Conservation (phyloP, 2,329 filamentous ascomycete genomes). For the Fusarium sp. region DNA sequence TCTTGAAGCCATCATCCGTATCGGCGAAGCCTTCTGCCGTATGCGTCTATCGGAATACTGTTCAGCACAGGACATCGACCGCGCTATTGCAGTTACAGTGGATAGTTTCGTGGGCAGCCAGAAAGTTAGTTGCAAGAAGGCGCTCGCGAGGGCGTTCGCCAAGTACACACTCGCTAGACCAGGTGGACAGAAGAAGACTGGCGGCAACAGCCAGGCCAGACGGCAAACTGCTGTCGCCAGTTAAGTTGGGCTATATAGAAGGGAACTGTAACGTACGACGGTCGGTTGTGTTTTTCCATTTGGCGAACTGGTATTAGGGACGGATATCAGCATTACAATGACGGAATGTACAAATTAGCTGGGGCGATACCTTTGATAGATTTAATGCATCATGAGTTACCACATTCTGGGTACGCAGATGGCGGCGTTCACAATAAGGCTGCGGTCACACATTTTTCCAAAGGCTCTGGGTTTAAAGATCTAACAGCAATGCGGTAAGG, state of each 20-base stretch:
- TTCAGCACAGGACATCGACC: conserved; percentile 89
- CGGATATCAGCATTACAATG: conserved; percentile 28
- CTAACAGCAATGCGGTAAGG: neutral
- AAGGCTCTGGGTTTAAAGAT: neutral
- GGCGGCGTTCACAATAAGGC: neutral
- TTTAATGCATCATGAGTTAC: conserved; percentile 34
- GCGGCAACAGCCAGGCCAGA: conserved; percentile 40
- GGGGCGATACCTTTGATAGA: conserved; percentile 24
- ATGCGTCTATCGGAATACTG: conserved; percentile 99
- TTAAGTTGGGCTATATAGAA: conserved; percentile 16
- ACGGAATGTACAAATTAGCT: conserved; percentile 29
- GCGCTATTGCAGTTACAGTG: conserved; percentile 95
- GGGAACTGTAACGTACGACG: neutral
- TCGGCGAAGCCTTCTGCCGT: conserved; percentile 92
- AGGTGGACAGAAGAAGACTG: conserved; percentile 48
- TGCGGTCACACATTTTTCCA: neutral
- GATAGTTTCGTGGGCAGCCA: conserved; percentile 96
- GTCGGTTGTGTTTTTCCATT: conserved; percentile 15
- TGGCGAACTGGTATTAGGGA: conserved; percentile 30
- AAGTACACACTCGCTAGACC: conserved; percentile 81
- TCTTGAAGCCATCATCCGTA: conserved; percentile 96
- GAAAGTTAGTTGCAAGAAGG: conserved; percentile 98
- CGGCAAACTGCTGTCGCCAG: conserved; percentile 48
- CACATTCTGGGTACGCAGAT: neutral
- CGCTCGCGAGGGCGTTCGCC: conserved; percentile 90